Base-by-base conservation (phyloP, 768 basidiomycete genomes). In the Obba rivulosa region DNA sequence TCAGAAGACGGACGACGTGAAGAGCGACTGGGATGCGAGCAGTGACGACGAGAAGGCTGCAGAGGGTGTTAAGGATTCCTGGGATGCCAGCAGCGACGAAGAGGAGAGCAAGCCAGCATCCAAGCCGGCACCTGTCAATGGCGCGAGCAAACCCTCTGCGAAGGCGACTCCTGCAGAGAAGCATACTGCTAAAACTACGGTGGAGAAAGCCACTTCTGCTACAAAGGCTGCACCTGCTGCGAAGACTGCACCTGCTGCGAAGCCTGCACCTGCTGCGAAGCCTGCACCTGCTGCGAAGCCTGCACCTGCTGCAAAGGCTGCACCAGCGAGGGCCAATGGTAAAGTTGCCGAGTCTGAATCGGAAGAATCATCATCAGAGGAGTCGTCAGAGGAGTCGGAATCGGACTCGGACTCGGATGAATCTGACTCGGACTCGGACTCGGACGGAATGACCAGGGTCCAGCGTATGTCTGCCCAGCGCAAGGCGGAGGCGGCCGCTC, bases 401-500 rank as follows among this genome's bases (percentile, higher is more conserved):
- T 55, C 62, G 9, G 55, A 60, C n/a, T 51, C 50, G 14, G 64
- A 72, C 46, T 68, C 75, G 46, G 70, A 75, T 18, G 57, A 67
- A 45, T 61, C 61, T 4, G 73, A 73, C 46, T 76, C 76, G 7
- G 62, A 63, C 4, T 73, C 72, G 0, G 79, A 79, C 16, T 77
- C 76, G 11, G 83, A 83, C 10, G 84, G 84, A 46, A 69, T 88
- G 62, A 85, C 87, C 2, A 73, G 67, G 22, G 68, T 81, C 3
- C 85, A 93, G 66, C 79, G 76, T 52, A 65, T 83, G 59, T 79
- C 78, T 9, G 79, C 80, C 17, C 78, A 87, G 64, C 75, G 73
- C 54, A 95, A 93, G 68, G 85, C 83, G 0, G 87, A 89, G 54
- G 92, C 92, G n/a, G 85, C 85, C 31, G 86, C 79, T 17, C 80